These are phyloP conservation scores for Candida railenensis DNA, from an alignment of 805 yeast genomes.

Conservation along the genomic window DNA sequence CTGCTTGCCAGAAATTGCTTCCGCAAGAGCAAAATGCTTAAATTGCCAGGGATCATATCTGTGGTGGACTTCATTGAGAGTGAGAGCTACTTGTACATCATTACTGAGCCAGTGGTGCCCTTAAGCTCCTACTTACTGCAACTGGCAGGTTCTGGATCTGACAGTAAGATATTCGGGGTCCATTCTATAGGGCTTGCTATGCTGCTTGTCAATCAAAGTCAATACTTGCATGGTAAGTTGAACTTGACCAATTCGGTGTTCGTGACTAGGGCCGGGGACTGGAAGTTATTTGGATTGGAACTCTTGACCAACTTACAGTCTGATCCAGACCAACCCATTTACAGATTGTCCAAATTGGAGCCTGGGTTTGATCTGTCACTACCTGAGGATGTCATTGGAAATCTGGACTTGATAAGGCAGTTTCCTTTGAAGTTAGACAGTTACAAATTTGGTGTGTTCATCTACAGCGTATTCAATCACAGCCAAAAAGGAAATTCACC, in stretches of 20 bases:
- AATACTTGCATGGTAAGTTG: conserved; percentile 64
- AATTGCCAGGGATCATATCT: conserved; percentile 68
- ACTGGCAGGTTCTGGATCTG: conserved; percentile 24
- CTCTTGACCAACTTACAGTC: conserved; percentile 48
- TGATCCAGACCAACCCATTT: conserved; percentile 46
- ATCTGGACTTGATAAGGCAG: conserved; percentile 32
- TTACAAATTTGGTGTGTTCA: conserved; percentile 58
- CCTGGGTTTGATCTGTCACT: conserved; percentile 24
- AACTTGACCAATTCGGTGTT: conserved; percentile 53
- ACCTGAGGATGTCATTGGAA: conserved; percentile 43
- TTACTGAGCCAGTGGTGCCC: conserved; percentile 68
- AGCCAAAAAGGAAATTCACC: conserved; percentile 7
- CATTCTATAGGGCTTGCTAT: conserved; percentile 54
- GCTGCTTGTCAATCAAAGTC: conserved; percentile 57
- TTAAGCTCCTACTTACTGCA: conserved; percentile 36
- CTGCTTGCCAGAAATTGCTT: conserved; percentile 36
- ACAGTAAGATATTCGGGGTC: conserved; percentile 53
- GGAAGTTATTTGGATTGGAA: conserved; percentile 86
- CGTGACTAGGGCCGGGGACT: conserved; percentile 69
- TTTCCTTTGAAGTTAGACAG: conserved; percentile 57
- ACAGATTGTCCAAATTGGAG: conserved; percentile 27
- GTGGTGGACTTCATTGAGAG: conserved; percentile 64
- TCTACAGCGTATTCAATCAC: conserved; percentile 42
- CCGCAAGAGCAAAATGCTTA: conserved; percentile 51
- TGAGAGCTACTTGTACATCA: conserved; percentile 54